A percentile compares a stretch with the other conserved stretches of the same genome.
phyloP scores from a whole-genome alignment of 495 filamentous ascomycete genomes.

The Trichocladium uniseriatum region DNA sequence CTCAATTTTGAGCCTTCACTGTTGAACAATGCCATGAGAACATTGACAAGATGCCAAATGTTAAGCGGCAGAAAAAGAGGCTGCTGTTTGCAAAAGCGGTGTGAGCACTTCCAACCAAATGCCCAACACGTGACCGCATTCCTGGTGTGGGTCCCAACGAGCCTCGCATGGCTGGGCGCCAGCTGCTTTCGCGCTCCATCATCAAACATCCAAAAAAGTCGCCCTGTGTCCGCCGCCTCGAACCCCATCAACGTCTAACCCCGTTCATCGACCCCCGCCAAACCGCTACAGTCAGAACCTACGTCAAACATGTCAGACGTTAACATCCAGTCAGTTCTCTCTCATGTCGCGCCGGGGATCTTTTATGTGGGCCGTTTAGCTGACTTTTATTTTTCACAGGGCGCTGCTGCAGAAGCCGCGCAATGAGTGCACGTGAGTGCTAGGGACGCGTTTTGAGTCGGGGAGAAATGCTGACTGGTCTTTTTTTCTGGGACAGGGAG shows the following conservation, averaged over 20 bases:
- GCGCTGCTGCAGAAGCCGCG: constrained; percentile 24
- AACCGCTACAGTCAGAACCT: background rate
- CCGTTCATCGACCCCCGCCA: background rate
- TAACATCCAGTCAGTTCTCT: constrained; percentile 22
- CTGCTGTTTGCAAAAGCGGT: background rate
- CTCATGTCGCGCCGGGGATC: background rate
- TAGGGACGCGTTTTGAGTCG: background rate
- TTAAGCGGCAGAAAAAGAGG: background rate
- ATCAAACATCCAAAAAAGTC: too few species aligned
- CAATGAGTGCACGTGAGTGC: constrained; percentile 26
- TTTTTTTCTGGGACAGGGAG: constrained; percentile 10
- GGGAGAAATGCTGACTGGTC: background rate
- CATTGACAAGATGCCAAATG: too few species aligned
- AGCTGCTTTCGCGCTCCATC: too few species aligned
- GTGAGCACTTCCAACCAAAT: background rate
- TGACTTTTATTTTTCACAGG: constrained; percentile 10
- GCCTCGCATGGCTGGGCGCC: too few species aligned
- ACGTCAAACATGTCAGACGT: constrained; percentile 20
- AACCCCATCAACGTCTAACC: background rate
- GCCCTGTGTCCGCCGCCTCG: background rate
- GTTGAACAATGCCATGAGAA: too few species aligned
- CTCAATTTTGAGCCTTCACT: too few species aligned
- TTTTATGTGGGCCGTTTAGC: background rate
- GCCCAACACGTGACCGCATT: constrained; percentile 8
- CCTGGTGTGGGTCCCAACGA: background rate